These are phyloP conservation scores for Prunus campanulata DNA, from an alignment of 306 rosid genomes.

Conservation along the genomic window DNA sequence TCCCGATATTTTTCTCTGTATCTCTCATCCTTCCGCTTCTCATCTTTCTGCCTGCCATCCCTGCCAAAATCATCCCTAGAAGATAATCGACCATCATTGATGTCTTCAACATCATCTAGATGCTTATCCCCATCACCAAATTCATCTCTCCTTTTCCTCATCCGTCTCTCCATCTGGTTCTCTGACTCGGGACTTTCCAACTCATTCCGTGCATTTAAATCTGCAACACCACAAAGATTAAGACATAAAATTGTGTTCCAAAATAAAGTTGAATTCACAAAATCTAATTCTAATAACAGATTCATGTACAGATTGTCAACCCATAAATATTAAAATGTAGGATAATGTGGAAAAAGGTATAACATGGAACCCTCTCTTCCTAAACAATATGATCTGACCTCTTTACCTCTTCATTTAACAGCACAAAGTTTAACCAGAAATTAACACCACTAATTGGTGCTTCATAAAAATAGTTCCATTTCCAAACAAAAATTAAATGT, in stretches of 20 bases:
- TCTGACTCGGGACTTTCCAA: constrained; percentile 69
- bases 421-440: not conserved
- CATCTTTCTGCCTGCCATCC: constrained; percentile 78
- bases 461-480: not conserved
- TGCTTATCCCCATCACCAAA: constrained; percentile 58
- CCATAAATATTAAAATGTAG: not conserved
- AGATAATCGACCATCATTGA: constrained; percentile 49
- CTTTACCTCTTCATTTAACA: not conserved
- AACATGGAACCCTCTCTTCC: constrained; percentile 3
- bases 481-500: not conserved
- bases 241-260: constrained; percentile 18
- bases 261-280: constrained; percentile 4
- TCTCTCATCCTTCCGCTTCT: constrained; percentile 85
- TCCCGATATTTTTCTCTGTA: constrained; percentile 70
- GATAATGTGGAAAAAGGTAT: not conserved
- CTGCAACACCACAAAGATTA: constrained; percentile 40
- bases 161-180: constrained; percentile 61
- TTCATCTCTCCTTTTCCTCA: constrained; percentile 70
- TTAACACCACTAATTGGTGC: not conserved
- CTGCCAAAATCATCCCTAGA: constrained; percentile 62
- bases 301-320: not conserved
- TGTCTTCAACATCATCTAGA: constrained; percentile 59
- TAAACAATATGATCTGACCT: not conserved
- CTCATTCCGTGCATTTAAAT: constrained; percentile 50
- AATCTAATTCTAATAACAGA: not conserved